phyloP scores from a whole-genome alignment of 2,329 filamentous ascomycete species.

The Fusarium pininemorale region DNA sequence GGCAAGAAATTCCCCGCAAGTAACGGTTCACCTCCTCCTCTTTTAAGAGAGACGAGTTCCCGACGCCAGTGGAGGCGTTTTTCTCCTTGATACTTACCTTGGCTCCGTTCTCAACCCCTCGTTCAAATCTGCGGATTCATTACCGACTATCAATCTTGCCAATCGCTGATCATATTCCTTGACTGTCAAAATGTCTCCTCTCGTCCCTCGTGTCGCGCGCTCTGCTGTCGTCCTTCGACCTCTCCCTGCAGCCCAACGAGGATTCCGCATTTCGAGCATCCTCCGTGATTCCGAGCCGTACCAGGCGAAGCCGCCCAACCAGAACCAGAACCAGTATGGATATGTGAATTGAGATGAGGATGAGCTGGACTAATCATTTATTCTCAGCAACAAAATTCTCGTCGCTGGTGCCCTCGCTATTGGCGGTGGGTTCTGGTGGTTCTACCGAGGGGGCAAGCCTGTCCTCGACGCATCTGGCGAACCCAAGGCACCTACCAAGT shows the following conservation, averaged over 20 bases:
- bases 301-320: slow-evolving; percentile 25
- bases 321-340: slow-evolving; percentile 22
- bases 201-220: slow-evolving; percentile 13
- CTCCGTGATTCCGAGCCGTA: slow-evolving; percentile 28
- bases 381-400: slow-evolving; percentile 28
- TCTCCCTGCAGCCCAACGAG: slow-evolving; percentile 27
- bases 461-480: slow-evolving; percentile 19
- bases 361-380: not conserved
- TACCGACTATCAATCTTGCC: not conserved
- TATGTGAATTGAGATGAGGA: too few relatives aligned
- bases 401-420: slow-evolving; percentile 21
- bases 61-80: slow-evolving; percentile 1
- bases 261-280: slow-evolving; percentile 29
- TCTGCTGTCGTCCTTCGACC: slow-evolving; percentile 18
- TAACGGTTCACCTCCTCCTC: not conserved
- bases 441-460: slow-evolving; percentile 31
- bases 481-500: slow-evolving; percentile 17
- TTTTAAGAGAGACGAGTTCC: slow-evolving; percentile 18
- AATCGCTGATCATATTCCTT: not conserved
- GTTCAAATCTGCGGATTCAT: slow-evolving; percentile 5
- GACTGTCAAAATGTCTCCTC: slow-evolving; percentile 13
- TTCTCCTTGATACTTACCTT: slow-evolving; percentile 14
- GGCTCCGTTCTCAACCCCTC: slow-evolving; percentile 4
- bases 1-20: slow-evolving; percentile 29
- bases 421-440: slow-evolving; percentile 26